Conservation (phyloP, 352 stramenopile species). For the Phytophthora ramorum region DNA sequence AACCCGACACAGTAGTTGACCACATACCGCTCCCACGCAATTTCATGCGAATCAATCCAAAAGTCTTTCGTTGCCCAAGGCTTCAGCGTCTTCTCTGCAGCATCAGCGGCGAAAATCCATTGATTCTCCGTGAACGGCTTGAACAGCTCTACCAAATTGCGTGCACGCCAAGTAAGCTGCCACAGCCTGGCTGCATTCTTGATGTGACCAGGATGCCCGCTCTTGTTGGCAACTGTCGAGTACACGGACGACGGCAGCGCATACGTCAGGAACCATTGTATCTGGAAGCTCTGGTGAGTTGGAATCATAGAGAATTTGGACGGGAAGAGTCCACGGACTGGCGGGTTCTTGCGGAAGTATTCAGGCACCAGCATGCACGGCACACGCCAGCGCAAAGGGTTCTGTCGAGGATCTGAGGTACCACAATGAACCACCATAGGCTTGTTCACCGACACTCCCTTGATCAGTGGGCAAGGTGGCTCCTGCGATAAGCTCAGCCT, state of each 20-base stretch:
- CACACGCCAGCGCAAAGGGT: conserved; percentile 83
- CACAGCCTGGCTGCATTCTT: conserved; percentile 73
- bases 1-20: conserved; percentile 87
- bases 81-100: conserved; percentile 44
- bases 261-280: conserved; percentile 87
- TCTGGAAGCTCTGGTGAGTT: conserved; percentile 82
- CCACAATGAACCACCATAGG: conserved; percentile 79
- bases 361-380: conserved; percentile 62
- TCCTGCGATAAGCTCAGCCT: conserved; percentile 12
- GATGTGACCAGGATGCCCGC: conserved; percentile 65
- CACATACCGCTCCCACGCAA: conserved; percentile 88
- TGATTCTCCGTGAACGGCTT: conserved; percentile 90
- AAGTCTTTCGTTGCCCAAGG: conserved; percentile 45
- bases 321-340: conserved; percentile 56
- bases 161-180: conserved; percentile 79
- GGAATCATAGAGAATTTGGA: conserved; percentile 82
- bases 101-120: conserved; percentile 78
- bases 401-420: conserved; percentile 79
- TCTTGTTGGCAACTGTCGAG: conserved; percentile 75
- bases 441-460: conserved; percentile 26
- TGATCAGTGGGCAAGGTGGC: conserved; percentile 13
- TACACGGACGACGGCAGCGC: conserved; percentile 84
- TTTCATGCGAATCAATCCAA: conserved; percentile 76
- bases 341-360: conserved; percentile 80
- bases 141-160: conserved; percentile 82